Base-by-base conservation (phyloP, 306 rosid genomes). In the Dalbergia oliveri region DNA sequence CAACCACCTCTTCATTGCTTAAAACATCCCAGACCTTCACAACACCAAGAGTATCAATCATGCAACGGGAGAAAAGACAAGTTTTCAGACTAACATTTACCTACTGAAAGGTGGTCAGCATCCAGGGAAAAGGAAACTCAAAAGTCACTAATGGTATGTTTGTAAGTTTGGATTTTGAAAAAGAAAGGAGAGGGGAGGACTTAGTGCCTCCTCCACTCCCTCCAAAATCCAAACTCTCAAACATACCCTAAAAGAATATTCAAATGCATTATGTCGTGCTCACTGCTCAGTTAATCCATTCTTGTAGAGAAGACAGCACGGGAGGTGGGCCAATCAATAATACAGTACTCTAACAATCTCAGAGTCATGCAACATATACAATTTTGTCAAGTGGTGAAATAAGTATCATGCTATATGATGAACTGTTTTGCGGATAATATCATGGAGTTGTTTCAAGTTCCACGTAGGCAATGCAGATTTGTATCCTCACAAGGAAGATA, bases 1-100 rank as follows among this genome's bases (percentile, higher is more conserved):
- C 98, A 63, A 96, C 98, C 80, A 96, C 99, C 87, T 96, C 97
- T 82, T 91, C 98, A 68, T 96, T 96, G 89, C 93, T 96, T 79
- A 96, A 82, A 76, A 93, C 99, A 88, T 96, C 99, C 99, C 99
- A 96, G 15, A 96, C 97, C 99, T 96, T 84, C 15, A 83, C 72
- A 74, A 45, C 35, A 53, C 19, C 41, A 66, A 43, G 66, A 34
- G 50, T 65, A 82, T 64, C 45, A 37, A 26, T 73, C 43, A 21
- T n/a, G 11, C 33, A 3, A 26, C 44, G 19, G 76, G 35, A 26
- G n/a, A 72, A 6, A 53, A 51, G 41, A 47, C 49, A 63, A 64
- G 35, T 39, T 37, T 72, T 16, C 16, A 8, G 6, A 8, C 33
- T 23, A 61, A 61, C 33, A 69, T n/a, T 56, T 6, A 69, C 11